These are phyloP conservation scores for Geotrichum cucujoidarum DNA, from an alignment of 1,139 yeast species.

Conservation along the genomic window DNA sequence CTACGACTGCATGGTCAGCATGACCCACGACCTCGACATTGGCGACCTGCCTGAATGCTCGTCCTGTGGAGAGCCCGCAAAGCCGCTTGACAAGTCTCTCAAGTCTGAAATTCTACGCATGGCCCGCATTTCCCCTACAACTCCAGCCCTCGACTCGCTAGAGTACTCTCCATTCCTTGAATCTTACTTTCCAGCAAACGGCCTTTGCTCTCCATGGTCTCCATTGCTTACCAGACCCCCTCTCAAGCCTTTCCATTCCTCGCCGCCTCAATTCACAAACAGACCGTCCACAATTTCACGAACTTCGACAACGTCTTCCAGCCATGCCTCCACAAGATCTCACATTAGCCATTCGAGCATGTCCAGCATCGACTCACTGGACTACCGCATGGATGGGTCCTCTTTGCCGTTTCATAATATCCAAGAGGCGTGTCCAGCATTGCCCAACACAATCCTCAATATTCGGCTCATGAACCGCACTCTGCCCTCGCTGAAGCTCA, in stretches of 20 bases:
- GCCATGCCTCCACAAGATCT: not conserved
- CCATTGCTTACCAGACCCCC: no score
- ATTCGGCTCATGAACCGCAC: slow-evolving; percentile 4
- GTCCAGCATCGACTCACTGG: slow-evolving; percentile 3
- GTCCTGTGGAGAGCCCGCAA: slow-evolving; percentile 25
- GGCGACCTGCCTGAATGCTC: slow-evolving; percentile 29
- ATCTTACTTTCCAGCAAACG: not conserved
- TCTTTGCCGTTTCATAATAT: not conserved
- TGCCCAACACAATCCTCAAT: slow-evolving; percentile 7
- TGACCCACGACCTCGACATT: slow-evolving; percentile 20
- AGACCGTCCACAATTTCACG: slow-evolving; percentile 3
- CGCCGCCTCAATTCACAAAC: no score
- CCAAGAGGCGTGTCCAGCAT: slow-evolving; percentile 9
- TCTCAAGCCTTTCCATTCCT: no score
- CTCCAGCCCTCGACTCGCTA: not conserved
- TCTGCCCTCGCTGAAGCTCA: not conserved
- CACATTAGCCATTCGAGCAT: slow-evolving; percentile 1
- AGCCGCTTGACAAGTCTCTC: slow-evolving; percentile 24
- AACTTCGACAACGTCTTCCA: not conserved
- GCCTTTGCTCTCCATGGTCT: not conserved
- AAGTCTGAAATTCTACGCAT: slow-evolving; percentile 22
- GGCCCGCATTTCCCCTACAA: not conserved
- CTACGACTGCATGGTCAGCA: slow-evolving; percentile 25
- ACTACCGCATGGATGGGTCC: not conserved
- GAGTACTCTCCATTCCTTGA: not conserved